Conservation (phyloP, 176 grass and related monocot species). For the Tillandsia fasciculata region DNA sequence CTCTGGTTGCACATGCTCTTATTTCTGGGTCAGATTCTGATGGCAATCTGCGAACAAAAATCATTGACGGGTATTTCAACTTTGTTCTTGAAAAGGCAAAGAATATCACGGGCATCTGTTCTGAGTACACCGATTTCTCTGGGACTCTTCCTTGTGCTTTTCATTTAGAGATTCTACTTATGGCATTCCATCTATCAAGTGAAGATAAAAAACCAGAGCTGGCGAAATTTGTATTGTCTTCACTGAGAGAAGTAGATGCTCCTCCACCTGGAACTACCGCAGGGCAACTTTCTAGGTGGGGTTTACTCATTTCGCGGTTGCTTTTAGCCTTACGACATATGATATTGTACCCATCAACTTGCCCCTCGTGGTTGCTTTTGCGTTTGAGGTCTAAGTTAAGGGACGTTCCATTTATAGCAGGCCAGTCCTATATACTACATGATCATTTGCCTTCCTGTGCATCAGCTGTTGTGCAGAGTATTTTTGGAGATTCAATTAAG, state of each 20-base stretch:
- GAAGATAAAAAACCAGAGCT: conserved; percentile 52
- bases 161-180: conserved; percentile 86
- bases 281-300: conserved; percentile 69
- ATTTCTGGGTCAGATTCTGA: conserved; percentile 42
- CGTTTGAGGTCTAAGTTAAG: conserved; percentile 74
- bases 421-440: conserved; percentile 26
- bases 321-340: conserved; percentile 68
- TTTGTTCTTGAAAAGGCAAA: conserved; percentile 59
- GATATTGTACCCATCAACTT: conserved; percentile 59
- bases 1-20: conserved; percentile 61
- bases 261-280: conserved; percentile 28
- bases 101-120: conserved; percentile 23
- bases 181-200: conserved; percentile 64
- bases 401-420: conserved; percentile 44
- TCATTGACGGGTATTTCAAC: conserved; percentile 51
- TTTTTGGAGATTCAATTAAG: conserved; percentile 48
- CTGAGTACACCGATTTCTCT: conserved; percentile 45
- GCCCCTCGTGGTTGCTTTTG: conserved; percentile 78
- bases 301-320: conserved; percentile 64
- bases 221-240: conserved; percentile 38
- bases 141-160: conserved; percentile 61
- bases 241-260: conserved; percentile 47
- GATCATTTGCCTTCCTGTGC: conserved; percentile 59
- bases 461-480: conserved; percentile 36
- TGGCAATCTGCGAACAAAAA: conserved; percentile 43